Evolutionary conservation across 2,329 filamentous ascomycete genomes (phyloP), one percentile per base, ranked within the genome.

Genomic region (Tolypocladium cylindrosporum): DNA sequence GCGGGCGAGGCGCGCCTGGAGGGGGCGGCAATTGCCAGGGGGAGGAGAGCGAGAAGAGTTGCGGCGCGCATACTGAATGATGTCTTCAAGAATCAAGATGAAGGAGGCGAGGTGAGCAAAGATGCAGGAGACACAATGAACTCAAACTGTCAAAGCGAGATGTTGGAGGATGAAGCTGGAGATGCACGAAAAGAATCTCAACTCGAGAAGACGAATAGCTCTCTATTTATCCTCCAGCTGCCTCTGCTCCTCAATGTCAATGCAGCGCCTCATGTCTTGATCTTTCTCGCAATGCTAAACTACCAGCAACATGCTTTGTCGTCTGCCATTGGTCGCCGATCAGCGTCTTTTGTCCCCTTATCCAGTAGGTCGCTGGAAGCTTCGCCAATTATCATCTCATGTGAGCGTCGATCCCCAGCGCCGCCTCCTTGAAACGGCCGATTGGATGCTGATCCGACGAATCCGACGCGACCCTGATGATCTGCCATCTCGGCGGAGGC

Each of bases 31-130:
- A 71, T 55, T 54, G 66, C 68, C 51, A 71, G 57, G 59, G 68
- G 68, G 16, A 73, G 62, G 56, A 70, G 63, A 59, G 68, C 66
- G 59, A 73, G 69, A 48, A 72, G 64, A 64, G 67, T 64, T 51
- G 68, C 63, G 59, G 64, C 60, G 58, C 65, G 67, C 71, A 73
- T 73, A 16, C 62, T 72, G 59, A 45, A 41, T 53, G 21, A 34
- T 37, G n/a, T 45, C 8, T 50, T 19, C 3, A 19, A 37, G 43
- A 36, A 24, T 9, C 13, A 19, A 31, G 34, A 19, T 19, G 21
- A 54, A 50, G 27, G 21, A 16, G 40, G 36, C 4, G 19, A 21
- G 7, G 9, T 37, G 45, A n/a, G 36, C 14, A 4, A n/a, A 19
- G 16, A 42, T 24, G 24, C 27, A 16, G 31, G 43, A 31, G 14